Conservation (phyloP, 2,329 filamentous ascomycete genomes). For the Lecanicillium sp. region DNA sequence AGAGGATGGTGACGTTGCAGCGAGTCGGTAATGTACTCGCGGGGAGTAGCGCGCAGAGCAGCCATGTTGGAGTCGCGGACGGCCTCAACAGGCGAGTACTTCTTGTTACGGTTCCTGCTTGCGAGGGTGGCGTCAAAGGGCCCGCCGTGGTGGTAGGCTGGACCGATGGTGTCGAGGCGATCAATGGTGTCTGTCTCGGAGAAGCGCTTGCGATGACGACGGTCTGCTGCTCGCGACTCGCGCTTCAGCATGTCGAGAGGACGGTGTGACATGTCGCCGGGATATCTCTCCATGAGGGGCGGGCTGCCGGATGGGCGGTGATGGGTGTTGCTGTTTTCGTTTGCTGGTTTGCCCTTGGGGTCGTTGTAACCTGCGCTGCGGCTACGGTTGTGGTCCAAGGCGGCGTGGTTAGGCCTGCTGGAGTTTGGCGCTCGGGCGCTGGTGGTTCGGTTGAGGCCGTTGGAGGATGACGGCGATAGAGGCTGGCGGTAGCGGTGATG, state of each 20-base stretch:
- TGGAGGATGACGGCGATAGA: constrained; percentile 12
- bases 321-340: not conserved
- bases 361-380: constrained; percentile 5
- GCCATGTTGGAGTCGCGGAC: constrained; percentile 64
- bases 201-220: constrained; percentile 56
- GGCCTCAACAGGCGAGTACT: constrained; percentile 66
- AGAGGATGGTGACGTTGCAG: constrained; percentile 67
- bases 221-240: constrained; percentile 56
- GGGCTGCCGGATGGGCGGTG: not conserved
- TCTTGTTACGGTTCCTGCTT: constrained; percentile 58
- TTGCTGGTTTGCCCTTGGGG: no score
- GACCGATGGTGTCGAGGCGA: constrained; percentile 59
- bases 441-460: constrained; percentile 23
- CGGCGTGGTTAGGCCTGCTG: constrained; percentile 2
- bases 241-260: constrained; percentile 59
- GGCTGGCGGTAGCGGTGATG: constrained; percentile 11
- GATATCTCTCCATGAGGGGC: constrained; percentile 39
- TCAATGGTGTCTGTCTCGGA: constrained; percentile 74
- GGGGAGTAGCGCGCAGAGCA: constrained; percentile 72
- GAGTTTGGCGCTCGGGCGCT: constrained; percentile 16
- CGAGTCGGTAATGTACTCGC: constrained; percentile 67
- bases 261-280: constrained; percentile 55
- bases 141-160: constrained; percentile 77
- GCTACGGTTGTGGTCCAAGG: constrained; percentile 1
- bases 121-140: constrained; percentile 79